Conservation (phyloP, 164 flowering plant genomes). For the Liriodendron chinense region DNA sequence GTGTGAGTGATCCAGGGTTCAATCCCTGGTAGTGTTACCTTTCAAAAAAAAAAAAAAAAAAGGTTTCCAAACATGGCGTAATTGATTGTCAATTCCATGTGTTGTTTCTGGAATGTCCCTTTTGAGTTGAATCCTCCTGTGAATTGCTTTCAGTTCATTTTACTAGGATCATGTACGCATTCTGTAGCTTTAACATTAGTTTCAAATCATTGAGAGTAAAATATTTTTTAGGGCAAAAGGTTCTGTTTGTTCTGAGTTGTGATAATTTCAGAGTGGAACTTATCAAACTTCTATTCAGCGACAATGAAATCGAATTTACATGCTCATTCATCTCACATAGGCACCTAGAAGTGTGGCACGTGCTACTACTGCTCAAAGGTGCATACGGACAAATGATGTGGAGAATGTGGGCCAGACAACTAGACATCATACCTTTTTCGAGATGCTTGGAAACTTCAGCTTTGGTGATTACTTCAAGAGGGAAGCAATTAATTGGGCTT, state of each 20-base stretch:
- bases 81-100: too few relatives aligned
- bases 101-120: too few relatives aligned
- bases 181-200: background rate
- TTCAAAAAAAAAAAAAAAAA: too few relatives aligned
- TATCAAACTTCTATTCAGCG: background rate
- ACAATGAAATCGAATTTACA: background rate
- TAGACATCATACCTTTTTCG: conserved; percentile 92
- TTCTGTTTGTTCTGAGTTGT: background rate
- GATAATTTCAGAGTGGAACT: background rate
- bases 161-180: too few relatives aligned
- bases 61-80: too few relatives aligned
- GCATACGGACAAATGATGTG: conserved; percentile 93
- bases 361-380: conserved; percentile 89
- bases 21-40: too few relatives aligned
- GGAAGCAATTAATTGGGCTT: conserved; percentile 94
- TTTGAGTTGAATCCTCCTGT: too few relatives aligned
- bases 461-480: conserved; percentile 98
- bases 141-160: too few relatives aligned
- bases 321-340: conserved; percentile 27
- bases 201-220: background rate
- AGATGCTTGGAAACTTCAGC: conserved; percentile 97
- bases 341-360: conserved; percentile 72
- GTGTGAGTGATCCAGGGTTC: too few relatives aligned
- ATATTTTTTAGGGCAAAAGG: background rate
- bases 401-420: conserved; percentile 90